phyloP scores from a whole-genome alignment of 768 basidiomycete genomes.

The Agrocybe chaxingu region DNA sequence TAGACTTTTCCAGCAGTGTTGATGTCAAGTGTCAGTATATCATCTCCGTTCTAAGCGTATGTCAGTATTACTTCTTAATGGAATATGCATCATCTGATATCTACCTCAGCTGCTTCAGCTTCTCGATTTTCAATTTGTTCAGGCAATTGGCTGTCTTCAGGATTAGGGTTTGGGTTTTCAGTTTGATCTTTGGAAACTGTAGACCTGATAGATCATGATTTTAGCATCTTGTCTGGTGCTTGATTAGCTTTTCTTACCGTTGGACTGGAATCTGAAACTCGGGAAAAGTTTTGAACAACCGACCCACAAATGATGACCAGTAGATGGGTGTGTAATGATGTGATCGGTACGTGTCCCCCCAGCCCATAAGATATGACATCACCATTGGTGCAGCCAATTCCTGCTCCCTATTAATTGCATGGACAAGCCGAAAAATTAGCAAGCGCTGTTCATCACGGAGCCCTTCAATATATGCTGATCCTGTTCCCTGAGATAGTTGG shows the following conservation, averaged over 20 bases:
- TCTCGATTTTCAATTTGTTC: too few relatives aligned
- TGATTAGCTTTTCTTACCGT: too few relatives aligned
- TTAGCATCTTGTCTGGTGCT: too few relatives aligned
- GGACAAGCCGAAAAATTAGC: conserved; percentile 26
- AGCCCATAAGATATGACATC: conserved; percentile 40
- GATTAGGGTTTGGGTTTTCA: too few relatives aligned
- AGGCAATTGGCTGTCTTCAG: too few relatives aligned
- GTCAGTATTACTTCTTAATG: too few relatives aligned
- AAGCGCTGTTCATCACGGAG: conserved; percentile 22
- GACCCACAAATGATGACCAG: conserved; percentile 1
- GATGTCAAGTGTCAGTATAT: conserved; percentile 8
- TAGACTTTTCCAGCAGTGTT: conserved; percentile 6
- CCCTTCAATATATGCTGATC: neutral
- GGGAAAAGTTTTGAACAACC: neutral
- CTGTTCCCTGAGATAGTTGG: too few relatives aligned
- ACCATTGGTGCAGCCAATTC: conserved; percentile 37
- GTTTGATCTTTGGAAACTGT: too few relatives aligned
- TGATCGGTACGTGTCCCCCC: conserved; percentile 32
- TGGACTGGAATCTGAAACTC: neutral
- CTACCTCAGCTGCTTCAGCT: too few relatives aligned
- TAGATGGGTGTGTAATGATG: conserved; percentile 31
- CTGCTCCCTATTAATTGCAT: conserved; percentile 33
- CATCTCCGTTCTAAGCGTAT: too few relatives aligned
- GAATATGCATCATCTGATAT: too few relatives aligned
- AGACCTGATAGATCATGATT: too few relatives aligned